phyloP scores from a whole-genome alignment of 2,329 filamentous ascomycete genomes.

The Botrytis squamosa region DNA sequence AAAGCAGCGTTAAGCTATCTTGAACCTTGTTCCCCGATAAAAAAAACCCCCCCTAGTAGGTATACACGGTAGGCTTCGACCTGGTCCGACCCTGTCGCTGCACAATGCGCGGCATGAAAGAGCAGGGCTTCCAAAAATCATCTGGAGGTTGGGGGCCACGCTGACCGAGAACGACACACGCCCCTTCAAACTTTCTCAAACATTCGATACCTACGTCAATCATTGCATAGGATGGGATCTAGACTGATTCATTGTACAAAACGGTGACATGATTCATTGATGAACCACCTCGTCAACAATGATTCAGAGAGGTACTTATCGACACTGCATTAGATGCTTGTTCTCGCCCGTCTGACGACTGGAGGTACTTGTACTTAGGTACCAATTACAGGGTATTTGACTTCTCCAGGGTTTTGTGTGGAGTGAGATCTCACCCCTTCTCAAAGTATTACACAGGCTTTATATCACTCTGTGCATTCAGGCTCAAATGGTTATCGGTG shows the following conservation, averaged over 20 bases:
- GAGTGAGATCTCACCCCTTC: conserved; percentile 2
- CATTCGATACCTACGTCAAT: not conserved
- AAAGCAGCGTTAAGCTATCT: conserved; percentile 13
- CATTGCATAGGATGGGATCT: not conserved
- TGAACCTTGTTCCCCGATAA: conserved; percentile 19
- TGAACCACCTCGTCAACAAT: not conserved
- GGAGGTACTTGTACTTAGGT: not conserved
- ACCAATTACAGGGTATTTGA: not conserved
- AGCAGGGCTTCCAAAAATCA: conserved; percentile 5
- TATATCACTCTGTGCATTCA: not conserved
- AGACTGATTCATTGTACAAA: not conserved
- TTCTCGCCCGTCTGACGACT: not conserved
- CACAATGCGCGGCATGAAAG: conserved; percentile 18
- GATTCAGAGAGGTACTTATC: not conserved
- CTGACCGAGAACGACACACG: not conserved
- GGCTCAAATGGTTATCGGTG: not conserved
- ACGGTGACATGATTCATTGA: not conserved
- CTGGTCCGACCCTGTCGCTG: conserved; percentile 14
- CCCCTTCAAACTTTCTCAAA: not conserved
- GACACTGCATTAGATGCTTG: conserved; percentile 3
- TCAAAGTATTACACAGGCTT: conserved; percentile 1
- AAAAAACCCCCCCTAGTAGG: conserved; percentile 11
- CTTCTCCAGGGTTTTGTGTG: not conserved
- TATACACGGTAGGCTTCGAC: not conserved
- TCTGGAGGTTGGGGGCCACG: conserved; percentile 11